Base-by-base conservation (phyloP, 2,329 filamentous ascomycete species). In the Exophiala alcalophila region DNA sequence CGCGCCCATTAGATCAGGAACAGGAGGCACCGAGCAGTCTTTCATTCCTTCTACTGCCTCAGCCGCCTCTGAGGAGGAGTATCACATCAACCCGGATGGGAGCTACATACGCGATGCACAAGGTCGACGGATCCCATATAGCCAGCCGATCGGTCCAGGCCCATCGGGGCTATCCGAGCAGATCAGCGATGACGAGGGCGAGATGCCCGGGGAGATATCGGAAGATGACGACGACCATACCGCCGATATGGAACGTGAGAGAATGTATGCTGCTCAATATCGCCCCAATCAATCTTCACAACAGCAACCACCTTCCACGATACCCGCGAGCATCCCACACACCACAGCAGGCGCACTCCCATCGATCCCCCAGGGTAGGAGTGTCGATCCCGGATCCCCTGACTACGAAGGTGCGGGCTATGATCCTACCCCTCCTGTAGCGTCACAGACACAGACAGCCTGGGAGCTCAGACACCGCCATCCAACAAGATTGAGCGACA, bases 401-500 rank as follows among this genome's bases (percentile, higher is more conserved):
- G 83, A 88, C 57, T 88, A 88, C 59, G 72, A 75, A 4, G 83
- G 82, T 30, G 69, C 78, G 30, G 80, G 76, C 15, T 87, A 82
- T 64, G 81, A 72, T 12, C 31, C 23, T 15, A 30, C 26, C 10
- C 40, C 40, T 10, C 42, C 46, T 4, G 39, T 34, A 14, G 38
- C 44, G 11, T 41, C 44, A n/a, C 36, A 43, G 33, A 37, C 46
- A 5, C 76, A 78, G 1, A 74, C 80, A 2, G 82, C 78, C 11
- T 94, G 87, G 86, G 86, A 92, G 51, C 63, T 72, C 42, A 26
- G 19, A n/a, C 89, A 94, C 64, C 86, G 92, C 55, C 88, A 95
- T 65, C 89, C 89, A 0, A 94, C 89, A 6, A 73, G 90, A 43
- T 70, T 95, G 50, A 94, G 88, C 62, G 89, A 94, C 65, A 89